Percentiles rank a stretch among this genome's conserved stretches.
Conservation (phyloP, 768 basidiomycete genomes). For the Boletellus emodensis region DNA sequence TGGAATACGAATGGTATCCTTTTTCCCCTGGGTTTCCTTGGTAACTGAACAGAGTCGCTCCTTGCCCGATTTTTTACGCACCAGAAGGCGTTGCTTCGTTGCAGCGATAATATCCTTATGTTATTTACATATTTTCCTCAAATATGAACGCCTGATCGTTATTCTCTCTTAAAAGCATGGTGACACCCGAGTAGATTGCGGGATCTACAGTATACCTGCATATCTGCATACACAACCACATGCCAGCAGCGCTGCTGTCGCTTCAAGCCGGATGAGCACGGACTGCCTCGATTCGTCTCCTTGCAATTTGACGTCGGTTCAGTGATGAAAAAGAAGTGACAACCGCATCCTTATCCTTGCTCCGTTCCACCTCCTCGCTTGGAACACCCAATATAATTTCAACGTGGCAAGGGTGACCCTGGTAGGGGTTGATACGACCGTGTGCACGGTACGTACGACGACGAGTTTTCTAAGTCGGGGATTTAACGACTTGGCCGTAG, state of each 20-base stretch:
- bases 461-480: conserved; percentile 76
- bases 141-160: conserved; percentile 8
- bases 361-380: conserved; percentile 85
- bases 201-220: conserved; percentile 27
- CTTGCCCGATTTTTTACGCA: neutral
- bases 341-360: conserved; percentile 71
- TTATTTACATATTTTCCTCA: neutral
- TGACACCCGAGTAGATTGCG: neutral
- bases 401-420: conserved; percentile 95
- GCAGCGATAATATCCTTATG: neutral
- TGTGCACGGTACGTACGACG: conserved; percentile 99
- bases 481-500: conserved; percentile 3
- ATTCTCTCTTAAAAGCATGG: neutral
- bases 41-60: neutral
- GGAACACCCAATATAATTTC: conserved; percentile 86
- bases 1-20: neutral
- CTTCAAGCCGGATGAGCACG: conserved; percentile 37
- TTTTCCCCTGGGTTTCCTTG: neutral
- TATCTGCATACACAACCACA: conserved; percentile 28
- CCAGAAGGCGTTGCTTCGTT: neutral
- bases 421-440: conserved; percentile 98
- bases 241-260: conserved; percentile 8
- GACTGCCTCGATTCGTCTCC: conserved; percentile 83
- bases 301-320: conserved; percentile 83
- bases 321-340: conserved; percentile 54